Percentiles rank a stretch among this genome's conserved stretches.
Conservation (phyloP, 78 protist species). For the Guillardia theta region DNA sequence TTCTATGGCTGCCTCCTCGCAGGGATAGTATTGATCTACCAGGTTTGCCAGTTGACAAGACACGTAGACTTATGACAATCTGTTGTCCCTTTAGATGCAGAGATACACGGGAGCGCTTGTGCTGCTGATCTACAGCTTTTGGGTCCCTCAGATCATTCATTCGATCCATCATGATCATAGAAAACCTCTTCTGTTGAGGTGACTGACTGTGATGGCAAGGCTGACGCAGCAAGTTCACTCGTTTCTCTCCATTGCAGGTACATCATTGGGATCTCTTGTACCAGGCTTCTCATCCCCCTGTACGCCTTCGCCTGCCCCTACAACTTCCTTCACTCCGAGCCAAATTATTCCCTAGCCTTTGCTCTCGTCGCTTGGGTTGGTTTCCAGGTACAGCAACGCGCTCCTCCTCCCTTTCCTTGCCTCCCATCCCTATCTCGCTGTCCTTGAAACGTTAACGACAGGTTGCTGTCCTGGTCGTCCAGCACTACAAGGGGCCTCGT, state of each 20-base stretch:
- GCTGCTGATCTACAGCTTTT: slow-evolving; percentile 71
- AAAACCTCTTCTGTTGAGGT: background rate
- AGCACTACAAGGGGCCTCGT: slow-evolving; percentile 71
- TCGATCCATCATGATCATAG: slow-evolving; percentile 12
- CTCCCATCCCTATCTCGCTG: background rate
- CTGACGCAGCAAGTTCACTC: no score
- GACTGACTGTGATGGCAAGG: no score
- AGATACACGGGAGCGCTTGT: background rate
- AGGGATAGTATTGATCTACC: slow-evolving; percentile 61
- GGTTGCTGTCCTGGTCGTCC: background rate
- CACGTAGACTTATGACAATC: no score
- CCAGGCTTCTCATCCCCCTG: slow-evolving; percentile 69
- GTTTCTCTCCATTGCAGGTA: slow-evolving; percentile 40
- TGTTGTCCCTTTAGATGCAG: background rate
- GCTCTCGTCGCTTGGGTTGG: slow-evolving; percentile 42
- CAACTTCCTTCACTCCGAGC: slow-evolving; percentile 57
- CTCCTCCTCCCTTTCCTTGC: background rate
- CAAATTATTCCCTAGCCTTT: background rate
- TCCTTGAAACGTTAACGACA: background rate
- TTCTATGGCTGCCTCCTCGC: slow-evolving; percentile 70
- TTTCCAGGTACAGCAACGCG: slow-evolving; percentile 48
- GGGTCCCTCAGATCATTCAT: slow-evolving; percentile 74
- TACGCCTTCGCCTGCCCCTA: slow-evolving; percentile 74
- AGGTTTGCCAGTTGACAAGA: background rate
- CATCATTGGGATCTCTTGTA: slow-evolving; percentile 62